These are phyloP conservation scores for Colletotrichum aenigma DNA, from an alignment of 2,329 filamentous ascomycete genomes.

Conservation along the genomic window DNA sequence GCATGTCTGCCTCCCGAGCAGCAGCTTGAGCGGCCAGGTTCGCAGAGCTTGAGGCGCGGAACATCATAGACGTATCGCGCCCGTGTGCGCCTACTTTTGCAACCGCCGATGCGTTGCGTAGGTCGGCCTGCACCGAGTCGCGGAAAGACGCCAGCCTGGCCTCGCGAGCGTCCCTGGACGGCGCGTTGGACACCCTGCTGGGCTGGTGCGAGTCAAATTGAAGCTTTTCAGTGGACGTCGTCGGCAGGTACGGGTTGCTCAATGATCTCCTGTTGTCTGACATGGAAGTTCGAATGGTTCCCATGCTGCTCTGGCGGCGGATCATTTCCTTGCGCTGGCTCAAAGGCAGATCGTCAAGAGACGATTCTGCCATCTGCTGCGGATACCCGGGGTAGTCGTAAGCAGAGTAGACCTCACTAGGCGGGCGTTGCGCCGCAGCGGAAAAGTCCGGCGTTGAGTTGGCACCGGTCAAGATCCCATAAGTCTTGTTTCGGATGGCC, in stretches of 20 bases:
- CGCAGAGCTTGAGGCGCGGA: constrained; percentile 30
- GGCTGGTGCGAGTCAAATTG: constrained; percentile 62
- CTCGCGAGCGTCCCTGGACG: constrained; percentile 52
- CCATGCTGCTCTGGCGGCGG: constrained; percentile 49
- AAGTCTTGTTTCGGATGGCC: constrained; percentile 57
- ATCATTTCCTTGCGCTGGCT: constrained; percentile 69
- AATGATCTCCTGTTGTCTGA: neutral
- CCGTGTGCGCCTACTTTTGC: constrained; percentile 29
- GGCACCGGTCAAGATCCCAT: constrained; percentile 38
- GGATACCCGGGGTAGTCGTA: constrained; percentile 37
- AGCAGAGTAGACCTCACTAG: constrained; percentile 47
- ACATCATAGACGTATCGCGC: constrained; percentile 41
- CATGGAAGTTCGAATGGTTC: constrained; percentile 30
- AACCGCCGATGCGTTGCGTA: constrained; percentile 48
- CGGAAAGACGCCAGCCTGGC: constrained; percentile 71
- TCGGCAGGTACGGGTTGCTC: neutral
- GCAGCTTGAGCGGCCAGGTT: constrained; percentile 23
- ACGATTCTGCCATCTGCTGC: neutral
- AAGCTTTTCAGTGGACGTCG: constrained; percentile 32
- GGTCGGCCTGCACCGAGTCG: constrained; percentile 66
- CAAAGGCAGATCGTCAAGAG: constrained; percentile 72
- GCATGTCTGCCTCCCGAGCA: constrained; percentile 44
- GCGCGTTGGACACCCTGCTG: constrained; percentile 47
- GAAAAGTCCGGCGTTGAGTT: constrained; percentile 28
- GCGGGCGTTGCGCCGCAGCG: constrained; percentile 25